Conservation (phyloP, 2,329 filamentous ascomycete species). For the Neoscytalidium dimidiatum region DNA sequence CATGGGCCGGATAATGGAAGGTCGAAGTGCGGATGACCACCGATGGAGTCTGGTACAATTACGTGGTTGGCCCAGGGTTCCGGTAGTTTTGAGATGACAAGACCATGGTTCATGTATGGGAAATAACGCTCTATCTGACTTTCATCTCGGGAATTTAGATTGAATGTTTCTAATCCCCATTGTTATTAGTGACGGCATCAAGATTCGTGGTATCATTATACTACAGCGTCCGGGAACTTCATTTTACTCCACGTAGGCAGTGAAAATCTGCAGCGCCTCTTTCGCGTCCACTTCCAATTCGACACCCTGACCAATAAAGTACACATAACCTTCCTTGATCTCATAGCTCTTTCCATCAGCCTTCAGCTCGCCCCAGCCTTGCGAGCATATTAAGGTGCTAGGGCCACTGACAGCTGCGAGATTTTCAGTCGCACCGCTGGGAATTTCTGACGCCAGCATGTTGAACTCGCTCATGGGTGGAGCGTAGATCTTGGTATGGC, state of each 20-base stretch:
- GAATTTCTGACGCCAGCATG: conserved; percentile 63
- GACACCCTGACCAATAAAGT: conserved; percentile 64
- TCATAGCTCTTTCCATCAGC: conserved; percentile 55
- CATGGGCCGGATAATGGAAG: too few relatives aligned
- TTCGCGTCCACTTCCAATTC: conserved; percentile 49
- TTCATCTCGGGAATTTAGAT: too few relatives aligned
- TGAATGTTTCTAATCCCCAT: too few relatives aligned
- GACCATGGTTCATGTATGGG: too few relatives aligned
- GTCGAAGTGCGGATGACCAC: too few relatives aligned
- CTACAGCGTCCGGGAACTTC: neutral
- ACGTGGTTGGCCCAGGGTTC: too few relatives aligned
- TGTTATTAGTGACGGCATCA: too few relatives aligned
- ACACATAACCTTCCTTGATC: conserved; percentile 64
- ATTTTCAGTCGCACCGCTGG: conserved; percentile 59
- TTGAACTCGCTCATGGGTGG: conserved; percentile 74
- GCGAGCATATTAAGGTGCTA: conserved; percentile 89
- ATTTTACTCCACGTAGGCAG: conserved; percentile 46
- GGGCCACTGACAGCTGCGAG: conserved; percentile 70
- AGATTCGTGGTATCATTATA: neutral
- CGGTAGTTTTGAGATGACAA: too few relatives aligned
- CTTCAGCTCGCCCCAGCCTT: conserved; percentile 70
- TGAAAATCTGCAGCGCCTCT: conserved; percentile 51
- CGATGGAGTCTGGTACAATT: too few relatives aligned
- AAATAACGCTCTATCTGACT: too few relatives aligned
- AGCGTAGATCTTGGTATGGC: conserved; percentile 64